Evolutionary conservation across 176 grass and related monocot species (phyloP).

Genomic region (Sorghum bicolor): DNA sequence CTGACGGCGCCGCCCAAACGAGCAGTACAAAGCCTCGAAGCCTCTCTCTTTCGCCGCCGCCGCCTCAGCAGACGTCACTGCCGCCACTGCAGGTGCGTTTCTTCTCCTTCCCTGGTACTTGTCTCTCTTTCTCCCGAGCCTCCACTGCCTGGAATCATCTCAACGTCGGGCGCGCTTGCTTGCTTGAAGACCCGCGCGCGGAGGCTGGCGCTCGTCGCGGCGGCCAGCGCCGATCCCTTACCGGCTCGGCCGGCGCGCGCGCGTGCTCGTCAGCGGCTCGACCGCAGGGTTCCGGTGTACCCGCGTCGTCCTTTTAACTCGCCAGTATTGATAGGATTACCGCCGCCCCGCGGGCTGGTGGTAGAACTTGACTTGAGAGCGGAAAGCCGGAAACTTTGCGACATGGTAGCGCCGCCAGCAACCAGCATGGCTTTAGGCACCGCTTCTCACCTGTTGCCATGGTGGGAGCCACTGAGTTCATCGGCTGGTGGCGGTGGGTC

Average conservation of each 20-base stretch:
- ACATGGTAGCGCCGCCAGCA: neutral
- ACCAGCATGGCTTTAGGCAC: neutral
- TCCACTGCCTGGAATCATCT: neutral
- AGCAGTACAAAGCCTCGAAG: slow-evolving; percentile 24
- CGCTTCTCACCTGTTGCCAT: neutral
- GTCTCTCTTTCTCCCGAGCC: neutral
- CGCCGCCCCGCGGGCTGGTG: neutral
- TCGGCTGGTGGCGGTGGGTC: neutral
- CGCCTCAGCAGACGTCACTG: neutral
- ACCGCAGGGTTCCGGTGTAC: neutral
- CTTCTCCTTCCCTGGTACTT: neutral
- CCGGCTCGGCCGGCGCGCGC: neutral
- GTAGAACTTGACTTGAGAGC: neutral
- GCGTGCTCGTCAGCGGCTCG: neutral
- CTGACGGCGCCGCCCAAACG: slow-evolving; percentile 33
- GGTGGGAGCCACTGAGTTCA: neutral
- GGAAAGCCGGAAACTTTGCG: neutral
- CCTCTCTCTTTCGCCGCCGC: slow-evolving; percentile 17
- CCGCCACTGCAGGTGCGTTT: neutral
- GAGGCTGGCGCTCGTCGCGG: neutral
- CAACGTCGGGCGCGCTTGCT: neutral
- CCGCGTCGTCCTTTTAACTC: neutral
- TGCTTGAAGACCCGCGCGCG: neutral
- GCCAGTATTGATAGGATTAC: neutral
- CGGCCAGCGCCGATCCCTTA: neutral